Conservation (phyloP, 75 land plant genomes). For the Cunninghamia lanceolata region DNA sequence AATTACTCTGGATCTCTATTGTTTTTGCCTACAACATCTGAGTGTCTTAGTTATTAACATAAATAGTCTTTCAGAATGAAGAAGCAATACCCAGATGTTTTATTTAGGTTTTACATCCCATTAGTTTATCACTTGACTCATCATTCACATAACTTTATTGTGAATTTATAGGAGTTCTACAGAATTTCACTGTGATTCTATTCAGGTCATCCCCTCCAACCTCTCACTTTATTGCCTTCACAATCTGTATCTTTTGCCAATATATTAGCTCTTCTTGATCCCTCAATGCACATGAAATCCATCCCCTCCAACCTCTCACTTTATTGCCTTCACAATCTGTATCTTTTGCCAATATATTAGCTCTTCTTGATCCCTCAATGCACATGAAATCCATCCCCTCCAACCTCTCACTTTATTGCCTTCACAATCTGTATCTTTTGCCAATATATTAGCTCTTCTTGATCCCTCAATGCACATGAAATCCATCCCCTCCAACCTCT, state of each 20-base stretch:
- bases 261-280: neutral
- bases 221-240: neutral
- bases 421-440: neutral
- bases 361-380: neutral
- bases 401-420: neutral
- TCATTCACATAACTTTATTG: neutral
- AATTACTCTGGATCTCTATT: neutral
- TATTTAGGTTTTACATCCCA: neutral
- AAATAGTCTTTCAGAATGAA: neutral
- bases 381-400: neutral
- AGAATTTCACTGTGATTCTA: neutral
- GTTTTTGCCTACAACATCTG: neutral
- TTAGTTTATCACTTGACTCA: neutral
- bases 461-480: neutral
- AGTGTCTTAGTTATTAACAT: neutral
- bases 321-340: neutral
- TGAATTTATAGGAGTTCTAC: neutral
- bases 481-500: neutral
- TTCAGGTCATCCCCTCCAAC: neutral
- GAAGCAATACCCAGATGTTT: neutral
- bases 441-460: neutral
- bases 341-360: neutral
- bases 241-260: neutral
- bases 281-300: neutral
- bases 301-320: neutral